phyloP scores from a whole-genome alignment of 2,329 filamentous ascomycete genomes.

The Aspergillus vadensis region DNA sequence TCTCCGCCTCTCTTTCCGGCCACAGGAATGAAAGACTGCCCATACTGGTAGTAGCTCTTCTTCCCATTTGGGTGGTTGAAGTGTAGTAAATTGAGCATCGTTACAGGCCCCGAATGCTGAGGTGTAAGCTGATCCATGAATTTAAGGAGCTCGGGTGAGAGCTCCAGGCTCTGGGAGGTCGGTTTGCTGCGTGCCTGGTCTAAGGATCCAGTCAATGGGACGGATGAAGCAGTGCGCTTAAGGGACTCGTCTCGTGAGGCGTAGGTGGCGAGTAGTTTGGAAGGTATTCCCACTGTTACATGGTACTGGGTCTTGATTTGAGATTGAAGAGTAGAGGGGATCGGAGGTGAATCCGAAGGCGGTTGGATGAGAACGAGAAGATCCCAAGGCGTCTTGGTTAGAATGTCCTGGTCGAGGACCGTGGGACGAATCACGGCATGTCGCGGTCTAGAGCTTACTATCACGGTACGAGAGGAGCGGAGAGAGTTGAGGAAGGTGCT shows the following conservation, averaged over 20 bases:
- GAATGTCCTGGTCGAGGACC: conserved; percentile 30
- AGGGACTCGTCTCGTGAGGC: conserved; percentile 26
- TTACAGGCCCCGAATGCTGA: conserved; percentile 51
- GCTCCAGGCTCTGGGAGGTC: conserved; percentile 55
- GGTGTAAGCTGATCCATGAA: conserved; percentile 50
- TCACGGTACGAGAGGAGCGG: conserved; percentile 27
- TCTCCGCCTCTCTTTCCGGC: conserved; percentile 57
- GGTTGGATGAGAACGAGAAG: conserved; percentile 37
- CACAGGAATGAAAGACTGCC: conserved; percentile 48
- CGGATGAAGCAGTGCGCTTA: conserved; percentile 18
- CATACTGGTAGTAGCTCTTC: conserved; percentile 59
- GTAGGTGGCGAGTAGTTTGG: conserved; percentile 36
- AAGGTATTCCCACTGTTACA: conserved; percentile 38
- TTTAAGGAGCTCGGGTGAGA: conserved; percentile 52
- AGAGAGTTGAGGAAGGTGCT: conserved; percentile 32
- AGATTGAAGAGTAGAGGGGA: conserved; percentile 23
- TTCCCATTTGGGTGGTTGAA: conserved; percentile 56
- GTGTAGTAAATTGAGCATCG: conserved; percentile 65
- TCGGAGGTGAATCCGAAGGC: conserved; percentile 15
- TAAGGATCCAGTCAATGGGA: conserved; percentile 32
- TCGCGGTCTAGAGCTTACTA: conserved; percentile 40
- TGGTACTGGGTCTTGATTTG: conserved; percentile 34
- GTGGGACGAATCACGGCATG: conserved; percentile 40
- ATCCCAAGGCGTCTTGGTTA: conserved; percentile 38
- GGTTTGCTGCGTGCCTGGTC: conserved; percentile 27